Evolutionary conservation across 306 rosid genomes (phyloP).

Genomic region (Arachis hypogaea): DNA sequence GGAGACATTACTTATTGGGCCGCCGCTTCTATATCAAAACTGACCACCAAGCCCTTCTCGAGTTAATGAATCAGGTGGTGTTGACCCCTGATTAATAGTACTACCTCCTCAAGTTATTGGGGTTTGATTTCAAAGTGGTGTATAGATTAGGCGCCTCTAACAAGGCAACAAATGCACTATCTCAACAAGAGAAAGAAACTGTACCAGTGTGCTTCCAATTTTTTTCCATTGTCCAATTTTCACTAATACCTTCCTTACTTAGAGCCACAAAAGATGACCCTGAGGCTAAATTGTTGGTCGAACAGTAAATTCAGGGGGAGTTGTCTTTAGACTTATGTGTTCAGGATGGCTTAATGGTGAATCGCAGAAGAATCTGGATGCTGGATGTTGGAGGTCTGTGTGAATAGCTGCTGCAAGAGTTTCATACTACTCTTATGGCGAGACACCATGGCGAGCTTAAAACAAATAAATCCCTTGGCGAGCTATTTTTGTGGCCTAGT

Average conservation of each 20-base stretch:
- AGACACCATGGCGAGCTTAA: background rate
- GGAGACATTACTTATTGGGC: background rate
- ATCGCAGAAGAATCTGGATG: background rate
- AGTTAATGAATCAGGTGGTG: background rate
- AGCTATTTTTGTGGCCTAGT: background rate
- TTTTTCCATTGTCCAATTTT: background rate
- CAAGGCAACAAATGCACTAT: background rate
- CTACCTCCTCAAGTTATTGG: background rate
- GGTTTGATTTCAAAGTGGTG: background rate
- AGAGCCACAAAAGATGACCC: too few relatives aligned
- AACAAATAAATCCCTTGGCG: background rate
- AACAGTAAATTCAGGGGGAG: too few relatives aligned
- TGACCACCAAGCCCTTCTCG: background rate
- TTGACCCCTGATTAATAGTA: background rate
- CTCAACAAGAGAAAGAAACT: background rate
- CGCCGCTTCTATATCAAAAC: background rate
- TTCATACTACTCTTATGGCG: background rate
- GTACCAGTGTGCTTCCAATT: too few relatives aligned
- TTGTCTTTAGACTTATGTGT: too few relatives aligned
- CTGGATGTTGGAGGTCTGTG: background rate
- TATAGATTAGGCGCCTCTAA: background rate
- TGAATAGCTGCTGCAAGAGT: too few relatives aligned
- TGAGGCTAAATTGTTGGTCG: too few relatives aligned
- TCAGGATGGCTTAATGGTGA: background rate
- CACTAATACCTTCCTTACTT: background rate